Evolutionary conservation across 129 eudicot genomes (phyloP), one percentile per base, ranked within the genome.

Genomic region (Apium graveolens): DNA sequence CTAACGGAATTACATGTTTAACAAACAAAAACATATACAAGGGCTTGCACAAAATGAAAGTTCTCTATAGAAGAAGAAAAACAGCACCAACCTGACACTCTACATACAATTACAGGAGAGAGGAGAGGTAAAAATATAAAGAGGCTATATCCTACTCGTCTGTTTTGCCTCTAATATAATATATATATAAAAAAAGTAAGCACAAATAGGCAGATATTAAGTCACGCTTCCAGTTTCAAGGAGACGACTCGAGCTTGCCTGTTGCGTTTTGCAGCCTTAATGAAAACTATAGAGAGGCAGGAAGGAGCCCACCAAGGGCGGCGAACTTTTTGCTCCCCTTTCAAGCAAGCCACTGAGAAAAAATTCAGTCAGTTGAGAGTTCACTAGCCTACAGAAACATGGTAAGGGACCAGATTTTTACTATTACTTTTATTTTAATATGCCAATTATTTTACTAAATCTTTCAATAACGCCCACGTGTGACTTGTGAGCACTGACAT

Each of bases 261-360:
- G 86, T 90, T 95, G 80, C 96, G 97, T 82, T 90, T 95, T 70
- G 93, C 97, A 77, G 89, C 93, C 85, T 88, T 90, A 53, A 90
- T 87, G 75, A 88, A 94, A 73, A 91, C 87, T 65, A 95, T 57
- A 0, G 97, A 95, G 29, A 95, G 84, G 84, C 96, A 95, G 39
- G 97, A 82, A 46, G 97, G 98, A 31, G 98, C 98, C 98, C 98
- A 95, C 98, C 98, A 95, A 43, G 98, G 98, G 42, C 92, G 82
- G 18, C 89, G 94, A 3, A 95, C 97, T 76, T 82, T 95, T 82
- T 95, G 98, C 87, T 95, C 98, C 77, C 98, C 98, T 79, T 91
- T 95, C 92, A 95, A 87, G 85, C 98, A 95, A 75, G 98, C 98
- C 82, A 95, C 98, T 95, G 80, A 35, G 75, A 27, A 83, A 79